Percentiles rank a stretch among this genome's conserved stretches.
Conservation (phyloP, 225 moss, liverwort and hornwort genomes). For the Physcomitrellopsis africana region DNA sequence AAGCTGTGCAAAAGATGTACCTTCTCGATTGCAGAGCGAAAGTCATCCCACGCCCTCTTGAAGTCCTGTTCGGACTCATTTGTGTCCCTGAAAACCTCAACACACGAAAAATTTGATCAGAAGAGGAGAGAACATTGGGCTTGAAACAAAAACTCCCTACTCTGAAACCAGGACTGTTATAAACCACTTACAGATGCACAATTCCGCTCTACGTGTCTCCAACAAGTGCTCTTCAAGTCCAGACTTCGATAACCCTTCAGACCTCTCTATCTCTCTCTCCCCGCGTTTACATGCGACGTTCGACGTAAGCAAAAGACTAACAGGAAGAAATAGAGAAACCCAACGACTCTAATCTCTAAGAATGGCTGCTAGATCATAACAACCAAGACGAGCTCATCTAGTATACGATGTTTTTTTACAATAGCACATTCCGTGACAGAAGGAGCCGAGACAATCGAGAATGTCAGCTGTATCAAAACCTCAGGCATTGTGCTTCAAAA, state of each 20-base stretch:
- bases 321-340: background rate
- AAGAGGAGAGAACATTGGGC: conserved; percentile 1
- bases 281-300: background rate
- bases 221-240: background rate
- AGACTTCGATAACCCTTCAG: conserved; percentile 10
- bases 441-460: background rate
- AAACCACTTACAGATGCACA: background rate
- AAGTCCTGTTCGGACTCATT: conserved; percentile 92
- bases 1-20: conserved; percentile 28
- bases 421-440: background rate
- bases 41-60: conserved; percentile 89
- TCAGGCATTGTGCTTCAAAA: background rate
- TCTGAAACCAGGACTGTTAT: conserved; percentile 22
- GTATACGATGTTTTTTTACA: background rate
- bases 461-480: background rate
- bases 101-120: conserved; percentile 26
- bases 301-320: background rate
- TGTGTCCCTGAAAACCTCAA: conserved; percentile 43
- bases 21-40: conserved; percentile 82
- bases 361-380: too few relatives aligned
- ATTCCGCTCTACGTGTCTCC: background rate
- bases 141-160: background rate
- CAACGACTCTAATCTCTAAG: too few relatives aligned
- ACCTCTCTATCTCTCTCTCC: background rate
- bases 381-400: too few relatives aligned